These are phyloP conservation scores for Starmera quercuum DNA, from an alignment of 805 yeast species.

Conservation along the genomic window DNA sequence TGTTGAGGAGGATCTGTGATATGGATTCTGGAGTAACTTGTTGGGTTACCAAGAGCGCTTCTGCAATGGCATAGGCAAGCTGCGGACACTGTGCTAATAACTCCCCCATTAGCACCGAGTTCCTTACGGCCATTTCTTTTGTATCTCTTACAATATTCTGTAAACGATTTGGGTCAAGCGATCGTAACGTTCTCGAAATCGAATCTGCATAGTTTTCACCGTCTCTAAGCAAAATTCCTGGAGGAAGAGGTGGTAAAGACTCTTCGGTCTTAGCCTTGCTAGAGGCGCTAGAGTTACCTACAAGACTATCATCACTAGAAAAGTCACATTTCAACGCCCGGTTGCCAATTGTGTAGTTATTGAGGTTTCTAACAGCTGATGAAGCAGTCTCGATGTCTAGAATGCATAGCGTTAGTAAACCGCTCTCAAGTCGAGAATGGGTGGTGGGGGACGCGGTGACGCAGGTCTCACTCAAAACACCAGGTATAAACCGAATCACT, in stretches of 20 bases:
- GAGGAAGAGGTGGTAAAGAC: conserved; percentile 44
- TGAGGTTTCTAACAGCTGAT: conserved; percentile 83
- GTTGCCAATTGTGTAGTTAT: conserved; percentile 68
- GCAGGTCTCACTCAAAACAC: background rate
- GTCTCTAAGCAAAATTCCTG: conserved; percentile 37
- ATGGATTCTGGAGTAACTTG: conserved; percentile 5
- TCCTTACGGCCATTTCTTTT: conserved; percentile 45
- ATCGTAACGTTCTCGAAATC: conserved; percentile 37
- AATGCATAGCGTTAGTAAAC: background rate
- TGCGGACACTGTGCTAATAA: conserved; percentile 72
- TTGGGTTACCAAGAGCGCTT: conserved; percentile 39
- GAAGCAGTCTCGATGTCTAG: conserved; percentile 72
- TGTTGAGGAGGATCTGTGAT: conserved; percentile 31
- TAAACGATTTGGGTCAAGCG: conserved; percentile 40
- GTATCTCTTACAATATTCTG: conserved; percentile 47
- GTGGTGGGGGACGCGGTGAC: too few species aligned
- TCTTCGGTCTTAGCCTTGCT: conserved; percentile 15
- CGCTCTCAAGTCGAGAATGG: too few species aligned
- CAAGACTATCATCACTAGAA: conserved; percentile 40
- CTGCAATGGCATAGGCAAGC: conserved; percentile 74
- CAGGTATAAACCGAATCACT: background rate
- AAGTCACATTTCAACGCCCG: conserved; percentile 70
- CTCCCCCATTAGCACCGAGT: conserved; percentile 51
- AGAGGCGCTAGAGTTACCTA: conserved; percentile 5
- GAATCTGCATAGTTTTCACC: conserved; percentile 24